Base-by-base conservation (phyloP, 495 filamentous ascomycete genomes). In the Neohortaea acidophila region DNA sequence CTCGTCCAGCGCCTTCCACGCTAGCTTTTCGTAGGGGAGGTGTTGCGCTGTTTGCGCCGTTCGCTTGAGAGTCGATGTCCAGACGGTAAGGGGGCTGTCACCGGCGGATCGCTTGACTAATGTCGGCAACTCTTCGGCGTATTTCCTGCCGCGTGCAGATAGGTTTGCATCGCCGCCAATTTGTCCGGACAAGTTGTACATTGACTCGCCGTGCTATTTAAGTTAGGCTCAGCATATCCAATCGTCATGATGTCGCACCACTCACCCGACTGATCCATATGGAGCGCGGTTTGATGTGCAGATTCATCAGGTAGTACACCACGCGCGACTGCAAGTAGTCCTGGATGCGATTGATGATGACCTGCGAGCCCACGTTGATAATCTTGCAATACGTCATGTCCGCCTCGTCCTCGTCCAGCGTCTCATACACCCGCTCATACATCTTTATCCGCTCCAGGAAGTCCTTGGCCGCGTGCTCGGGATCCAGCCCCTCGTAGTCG, bases 1-100 rank as follows among this genome's bases (percentile, higher is more conserved):
- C 61, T 97, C 89, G 57, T 97, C 89, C 3, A 97, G 70, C 6
- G 89, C 89, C 63, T 97, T 97, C 89, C 89, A 97, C 59, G 94
- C 82, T 22, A 96, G 71, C 59, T 91, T 89, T 49, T 86, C 81
- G 55, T 80, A 94, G 31, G 77, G 74, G 3, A 97, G 69, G 55
- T 79, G 79, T 23, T 79, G 75, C 9, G 86, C 87, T 0, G 86
- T 93, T 42, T 84, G 78, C 52, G 89, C 93, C 2, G 89, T 97
- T 36, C 89, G 81, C 55, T 77, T 79, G 18, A 96, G 68, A 0
- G 89, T 97, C 0, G 87, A 94, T 1, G 89, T 97, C 89, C 89
- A 97, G 49, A 94, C 83, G 2, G 86, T 94, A 29, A 96, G 70
- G 43, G 81, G 78, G 55, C 77, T 75, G 41, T 73, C 72, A 36